Conservation (phyloP, 306 rosid genomes). For the Prinsepia uniflora region DNA sequence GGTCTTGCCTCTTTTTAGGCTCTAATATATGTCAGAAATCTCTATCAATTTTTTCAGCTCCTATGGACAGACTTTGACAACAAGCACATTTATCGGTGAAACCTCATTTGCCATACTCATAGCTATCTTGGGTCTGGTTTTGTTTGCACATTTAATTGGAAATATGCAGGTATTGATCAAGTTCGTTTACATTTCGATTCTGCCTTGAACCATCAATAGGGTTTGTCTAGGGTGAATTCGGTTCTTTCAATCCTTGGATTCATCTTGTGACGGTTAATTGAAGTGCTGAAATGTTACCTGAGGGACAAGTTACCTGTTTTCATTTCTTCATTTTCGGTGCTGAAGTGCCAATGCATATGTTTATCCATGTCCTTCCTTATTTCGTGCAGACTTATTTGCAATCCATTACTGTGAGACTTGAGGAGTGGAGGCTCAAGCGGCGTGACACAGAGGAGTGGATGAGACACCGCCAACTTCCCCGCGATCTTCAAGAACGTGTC, state of each 20-base stretch:
- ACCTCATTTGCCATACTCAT: slow-evolving; percentile 79
- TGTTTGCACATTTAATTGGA: slow-evolving; percentile 91
- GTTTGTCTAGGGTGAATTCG: too few relatives aligned
- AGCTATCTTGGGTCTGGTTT: slow-evolving; percentile 72
- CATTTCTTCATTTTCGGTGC: background rate
- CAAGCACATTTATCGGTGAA: slow-evolving; percentile 73
- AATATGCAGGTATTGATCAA: slow-evolving; percentile 83
- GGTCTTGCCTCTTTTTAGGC: too few relatives aligned
- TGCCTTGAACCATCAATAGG: too few relatives aligned
- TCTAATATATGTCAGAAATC: background rate
- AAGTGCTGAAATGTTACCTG: too few relatives aligned
- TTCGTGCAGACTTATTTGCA: slow-evolving; percentile 79
- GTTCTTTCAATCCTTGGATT: too few relatives aligned
- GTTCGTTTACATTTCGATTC: background rate
- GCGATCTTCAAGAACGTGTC: slow-evolving; percentile 59
- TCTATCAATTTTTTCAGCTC: slow-evolving; percentile 45
- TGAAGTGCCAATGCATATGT: too few relatives aligned
- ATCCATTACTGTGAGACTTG: slow-evolving; percentile 84
- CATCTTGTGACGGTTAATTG: too few relatives aligned
- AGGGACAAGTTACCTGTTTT: background rate
- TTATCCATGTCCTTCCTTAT: background rate
- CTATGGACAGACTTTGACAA: slow-evolving; percentile 63
- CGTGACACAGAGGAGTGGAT: slow-evolving; percentile 97
- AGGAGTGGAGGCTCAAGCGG: slow-evolving; percentile 89
- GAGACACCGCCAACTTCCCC: slow-evolving; percentile 86